Evolutionary conservation across 371 early-diverging fungal genomes (phyloP).

Genomic region (Mortierella sp.): DNA sequence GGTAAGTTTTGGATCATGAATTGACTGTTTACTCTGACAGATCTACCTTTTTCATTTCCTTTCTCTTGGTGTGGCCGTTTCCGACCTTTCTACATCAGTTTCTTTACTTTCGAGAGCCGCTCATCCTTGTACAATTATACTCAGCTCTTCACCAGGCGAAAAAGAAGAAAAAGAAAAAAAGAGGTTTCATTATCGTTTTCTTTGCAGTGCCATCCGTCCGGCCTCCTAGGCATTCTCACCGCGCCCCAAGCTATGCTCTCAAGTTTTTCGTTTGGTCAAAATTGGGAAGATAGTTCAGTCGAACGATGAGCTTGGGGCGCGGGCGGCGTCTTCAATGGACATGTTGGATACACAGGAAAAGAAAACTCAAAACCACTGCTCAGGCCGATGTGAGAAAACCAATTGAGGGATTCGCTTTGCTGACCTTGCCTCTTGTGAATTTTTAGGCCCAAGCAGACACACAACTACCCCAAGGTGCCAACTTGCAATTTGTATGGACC

Average conservation of each 20-base stretch:
- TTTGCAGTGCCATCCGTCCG: neutral
- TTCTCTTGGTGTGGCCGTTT: neutral
- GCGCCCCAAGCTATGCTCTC: conserved; percentile 9
- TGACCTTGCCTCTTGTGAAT: neutral
- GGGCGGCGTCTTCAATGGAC: neutral
- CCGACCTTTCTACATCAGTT: neutral
- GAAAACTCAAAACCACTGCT: neutral
- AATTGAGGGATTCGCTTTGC: neutral
- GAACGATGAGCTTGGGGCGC: neutral
- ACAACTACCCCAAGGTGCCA: conserved; percentile 47
- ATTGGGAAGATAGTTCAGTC: neutral
- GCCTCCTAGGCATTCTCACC: neutral
- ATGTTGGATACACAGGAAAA: neutral
- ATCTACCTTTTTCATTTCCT: neutral
- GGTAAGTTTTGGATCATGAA: conserved; percentile 21
- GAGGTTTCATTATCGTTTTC: conserved; percentile 3
- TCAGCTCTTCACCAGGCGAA: neutral
- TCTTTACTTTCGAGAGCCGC: neutral
- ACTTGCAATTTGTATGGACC: conserved; percentile 43
- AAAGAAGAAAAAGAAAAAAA: neutral
- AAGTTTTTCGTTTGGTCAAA: neutral
- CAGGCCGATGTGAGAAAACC: neutral
- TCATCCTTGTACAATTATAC: neutral
- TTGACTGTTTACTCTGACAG: neutral
- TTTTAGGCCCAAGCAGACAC: conserved; percentile 46